Percentiles rank a stretch among this genome's conserved stretches.
phyloP scores from a whole-genome alignment of 1,284 basidiomycete genomes.

The Sanghuangporus baumii region DNA sequence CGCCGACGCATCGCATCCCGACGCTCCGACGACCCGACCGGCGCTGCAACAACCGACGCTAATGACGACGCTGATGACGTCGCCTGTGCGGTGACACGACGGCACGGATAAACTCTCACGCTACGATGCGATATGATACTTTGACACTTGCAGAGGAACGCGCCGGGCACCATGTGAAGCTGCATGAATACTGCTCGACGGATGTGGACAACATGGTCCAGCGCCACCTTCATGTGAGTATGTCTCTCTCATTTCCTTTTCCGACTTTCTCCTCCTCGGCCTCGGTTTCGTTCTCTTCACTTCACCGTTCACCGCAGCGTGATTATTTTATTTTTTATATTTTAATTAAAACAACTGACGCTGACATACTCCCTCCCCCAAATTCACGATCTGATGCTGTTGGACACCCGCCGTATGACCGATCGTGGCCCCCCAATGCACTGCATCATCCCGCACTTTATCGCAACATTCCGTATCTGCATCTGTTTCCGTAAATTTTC shows the following conservation, averaged over 20 bases:
- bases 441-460: background rate
- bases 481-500: background rate
- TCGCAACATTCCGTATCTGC: background rate
- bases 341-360: background rate
- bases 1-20: background rate
- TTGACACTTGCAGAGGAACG: conserved; percentile 39
- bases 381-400: background rate
- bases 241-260: conserved; percentile 1
- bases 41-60: background rate
- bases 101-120: background rate
- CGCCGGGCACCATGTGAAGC: conserved; percentile 49
- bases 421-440: background rate
- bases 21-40: background rate
- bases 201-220: conserved; percentile 48
- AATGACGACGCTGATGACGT: conserved; percentile 3
- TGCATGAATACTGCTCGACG: conserved; percentile 57
- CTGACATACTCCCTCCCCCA: background rate
- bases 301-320: background rate
- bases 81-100: background rate
- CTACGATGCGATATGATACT: background rate
- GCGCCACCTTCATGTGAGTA: conserved; percentile 40
- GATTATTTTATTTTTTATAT: background rate
- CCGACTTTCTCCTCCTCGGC: background rate
- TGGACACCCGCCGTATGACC: background rate
- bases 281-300: background rate